Percentiles rank a stretch among this genome's conserved stretches.
phyloP scores from a whole-genome alignment of 768 basidiomycete species.

The Naematelia aurantialba region DNA sequence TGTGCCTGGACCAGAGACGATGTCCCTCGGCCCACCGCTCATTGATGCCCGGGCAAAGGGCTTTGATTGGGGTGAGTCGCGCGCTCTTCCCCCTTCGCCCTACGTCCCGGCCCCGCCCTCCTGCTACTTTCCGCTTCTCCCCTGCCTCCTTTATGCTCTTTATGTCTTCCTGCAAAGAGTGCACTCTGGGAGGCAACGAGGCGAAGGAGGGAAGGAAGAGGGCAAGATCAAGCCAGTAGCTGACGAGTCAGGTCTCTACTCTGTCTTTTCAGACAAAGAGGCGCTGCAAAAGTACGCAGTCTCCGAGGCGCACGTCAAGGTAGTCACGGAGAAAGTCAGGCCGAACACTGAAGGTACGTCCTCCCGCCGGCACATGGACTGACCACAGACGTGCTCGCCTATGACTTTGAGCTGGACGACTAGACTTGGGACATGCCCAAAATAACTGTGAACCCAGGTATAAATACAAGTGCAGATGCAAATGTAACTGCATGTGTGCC shows the following conservation, averaged over 20 bases:
- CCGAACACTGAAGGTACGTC: conserved; percentile 44
- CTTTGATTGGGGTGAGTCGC: conserved; percentile 42
- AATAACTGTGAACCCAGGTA: conserved; percentile 1
- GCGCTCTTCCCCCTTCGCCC: no score
- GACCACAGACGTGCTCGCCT: conserved; percentile 42
- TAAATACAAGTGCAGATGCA: background rate
- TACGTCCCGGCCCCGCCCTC: no score
- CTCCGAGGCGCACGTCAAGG: conserved; percentile 42
- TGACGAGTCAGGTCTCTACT: conserved; percentile 42
- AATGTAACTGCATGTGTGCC: background rate
- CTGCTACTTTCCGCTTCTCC: no score
- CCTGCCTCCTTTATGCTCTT: no score
- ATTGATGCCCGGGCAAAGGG: conserved; percentile 46
- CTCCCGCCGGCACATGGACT: background rate
- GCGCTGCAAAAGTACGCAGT: conserved; percentile 47
- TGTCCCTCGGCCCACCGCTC: conserved; percentile 23
- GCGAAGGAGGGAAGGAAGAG: no score
- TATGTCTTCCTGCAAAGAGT: no score
- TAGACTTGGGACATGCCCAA: conserved; percentile 11
- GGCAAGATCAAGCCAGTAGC: no score
- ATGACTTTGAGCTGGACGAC: conserved; percentile 47
- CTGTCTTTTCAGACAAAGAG: conserved; percentile 37
- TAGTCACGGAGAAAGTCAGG: conserved; percentile 38
- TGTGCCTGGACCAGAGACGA: conserved; percentile 41
- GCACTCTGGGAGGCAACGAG: no score